Conservation (phyloP, 306 rosid species). For the Cucurbita argyrosperma region DNA sequence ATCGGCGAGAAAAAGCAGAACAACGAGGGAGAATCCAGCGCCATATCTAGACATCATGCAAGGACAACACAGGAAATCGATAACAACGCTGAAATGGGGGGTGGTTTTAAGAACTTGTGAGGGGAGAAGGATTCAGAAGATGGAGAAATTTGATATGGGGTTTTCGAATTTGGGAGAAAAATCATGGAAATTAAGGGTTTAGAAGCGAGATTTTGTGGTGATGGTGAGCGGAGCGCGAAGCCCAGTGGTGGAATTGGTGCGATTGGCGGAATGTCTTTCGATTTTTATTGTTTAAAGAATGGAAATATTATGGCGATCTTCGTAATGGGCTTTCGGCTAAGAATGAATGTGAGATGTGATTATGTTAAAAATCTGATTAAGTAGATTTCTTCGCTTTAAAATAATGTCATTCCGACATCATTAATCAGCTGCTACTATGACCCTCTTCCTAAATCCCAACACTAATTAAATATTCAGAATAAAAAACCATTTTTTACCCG, state of each 20-base stretch:
- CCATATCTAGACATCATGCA: constrained; percentile 34
- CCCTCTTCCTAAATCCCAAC: neutral
- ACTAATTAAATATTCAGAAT: neutral
- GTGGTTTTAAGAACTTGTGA: neutral
- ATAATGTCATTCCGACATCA: neutral
- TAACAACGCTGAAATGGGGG: neutral
- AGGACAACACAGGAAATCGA: neutral
- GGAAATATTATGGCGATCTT: neutral
- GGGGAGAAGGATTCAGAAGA: neutral
- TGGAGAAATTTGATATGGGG: neutral
- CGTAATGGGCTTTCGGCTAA: neutral
- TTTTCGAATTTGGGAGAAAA: neutral
- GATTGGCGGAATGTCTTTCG: neutral
- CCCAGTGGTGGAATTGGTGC: neutral
- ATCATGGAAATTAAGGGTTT: neutral
- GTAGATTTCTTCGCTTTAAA: constrained; percentile 3
- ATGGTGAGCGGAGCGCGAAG: neutral
- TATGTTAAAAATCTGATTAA: neutral
- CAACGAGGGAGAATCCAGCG: constrained; percentile 46
- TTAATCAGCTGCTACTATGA: neutral
- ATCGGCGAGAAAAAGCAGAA: constrained; percentile 36
- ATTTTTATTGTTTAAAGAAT: neutral
- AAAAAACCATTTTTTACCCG: neutral
- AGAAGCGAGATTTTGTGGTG: neutral
- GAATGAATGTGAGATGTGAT: neutral